These are phyloP conservation scores for Ophiognomonia clavigignenti-juglandacearum DNA, from an alignment of 2,329 filamentous ascomycete species.

Conservation along the genomic window DNA sequence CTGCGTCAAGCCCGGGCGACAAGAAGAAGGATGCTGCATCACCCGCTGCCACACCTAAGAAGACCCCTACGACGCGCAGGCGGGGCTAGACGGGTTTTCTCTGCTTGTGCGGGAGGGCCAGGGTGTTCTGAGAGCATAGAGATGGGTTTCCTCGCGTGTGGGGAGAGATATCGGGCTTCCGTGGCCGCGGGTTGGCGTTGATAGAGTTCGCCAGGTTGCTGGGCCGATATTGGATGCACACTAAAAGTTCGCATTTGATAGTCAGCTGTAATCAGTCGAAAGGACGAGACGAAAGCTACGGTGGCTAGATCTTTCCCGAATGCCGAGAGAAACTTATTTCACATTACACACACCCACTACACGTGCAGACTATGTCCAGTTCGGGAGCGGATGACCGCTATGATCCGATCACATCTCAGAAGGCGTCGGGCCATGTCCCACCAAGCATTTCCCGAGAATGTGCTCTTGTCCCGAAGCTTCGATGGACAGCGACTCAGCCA, in stretches of 20 bases:
- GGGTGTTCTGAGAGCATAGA: too few relatives aligned
- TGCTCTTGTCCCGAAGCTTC: too few relatives aligned
- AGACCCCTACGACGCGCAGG: constrained; percentile 37
- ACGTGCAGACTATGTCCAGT: not conserved
- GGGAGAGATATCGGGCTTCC: too few relatives aligned
- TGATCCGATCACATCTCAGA: not conserved
- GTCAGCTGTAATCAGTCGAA: not conserved
- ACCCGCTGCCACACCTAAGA: constrained; percentile 27
- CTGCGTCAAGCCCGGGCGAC: too few relatives aligned
- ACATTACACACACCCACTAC: not conserved
- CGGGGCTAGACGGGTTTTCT: constrained; percentile 27
- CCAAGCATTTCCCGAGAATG: too few relatives aligned
- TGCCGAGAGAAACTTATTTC: not conserved
- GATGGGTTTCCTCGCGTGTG: too few relatives aligned
- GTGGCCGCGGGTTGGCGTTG: too few relatives aligned
- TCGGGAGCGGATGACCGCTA: too few relatives aligned
- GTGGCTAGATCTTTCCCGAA: constrained; percentile 11
- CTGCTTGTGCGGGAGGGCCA: constrained; percentile 4
- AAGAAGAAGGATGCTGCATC: too few relatives aligned
- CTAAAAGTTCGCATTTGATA: constrained; percentile 3
- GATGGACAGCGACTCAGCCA: too few relatives aligned
- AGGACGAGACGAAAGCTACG: too few relatives aligned
- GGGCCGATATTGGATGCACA: not conserved
- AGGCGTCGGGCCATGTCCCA: not conserved
- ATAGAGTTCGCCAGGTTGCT: not conserved